Conservation (phyloP, 768 basidiomycete species). For the Boletales sp. region DNA sequence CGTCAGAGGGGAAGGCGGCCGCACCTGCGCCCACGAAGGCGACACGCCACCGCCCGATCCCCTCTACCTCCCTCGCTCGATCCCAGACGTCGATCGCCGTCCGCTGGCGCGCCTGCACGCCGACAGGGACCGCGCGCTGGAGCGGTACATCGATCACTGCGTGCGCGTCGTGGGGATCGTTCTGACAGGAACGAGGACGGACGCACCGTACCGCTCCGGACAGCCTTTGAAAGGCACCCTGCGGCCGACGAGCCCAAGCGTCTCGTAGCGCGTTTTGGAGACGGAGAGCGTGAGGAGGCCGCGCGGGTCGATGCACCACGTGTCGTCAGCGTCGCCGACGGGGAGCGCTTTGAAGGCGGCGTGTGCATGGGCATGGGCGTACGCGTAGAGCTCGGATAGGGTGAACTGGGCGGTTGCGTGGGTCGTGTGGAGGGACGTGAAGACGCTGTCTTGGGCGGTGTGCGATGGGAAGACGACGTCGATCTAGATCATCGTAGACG, state of each 20-base stretch:
- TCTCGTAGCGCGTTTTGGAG: slow-evolving; percentile 55
- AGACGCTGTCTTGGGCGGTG: slow-evolving; percentile 33
- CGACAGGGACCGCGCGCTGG: slow-evolving; percentile 35
- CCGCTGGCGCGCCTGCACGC: slow-evolving; percentile 36
- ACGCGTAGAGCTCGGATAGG: slow-evolving; percentile 43
- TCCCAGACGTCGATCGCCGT: slow-evolving; percentile 52
- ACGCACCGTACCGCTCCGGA: slow-evolving; percentile 47
- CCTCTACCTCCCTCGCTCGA: slow-evolving; percentile 32
- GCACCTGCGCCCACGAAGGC: slow-evolving; percentile 30
- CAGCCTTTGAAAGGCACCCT: slow-evolving; percentile 51
- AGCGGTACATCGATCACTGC: slow-evolving; percentile 50
- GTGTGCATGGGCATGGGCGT: slow-evolving; percentile 25
- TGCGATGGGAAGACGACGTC: slow-evolving; percentile 59
- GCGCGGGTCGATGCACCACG: slow-evolving; percentile 68
- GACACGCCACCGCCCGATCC: slow-evolving; percentile 43
- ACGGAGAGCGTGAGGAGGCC: slow-evolving; percentile 57
- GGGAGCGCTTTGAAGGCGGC: slow-evolving; percentile 33
- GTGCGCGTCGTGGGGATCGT: neutral
- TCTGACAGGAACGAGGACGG: neutral
- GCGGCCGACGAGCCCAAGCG: slow-evolving; percentile 56
- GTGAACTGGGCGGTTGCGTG: slow-evolving; percentile 45
- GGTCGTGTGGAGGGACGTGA: slow-evolving; percentile 39
- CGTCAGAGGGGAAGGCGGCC: slow-evolving; percentile 7
- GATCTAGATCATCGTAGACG: slow-evolving; percentile 38
- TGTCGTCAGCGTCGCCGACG: slow-evolving; percentile 42